Conservation (phyloP, 2,329 filamentous ascomycete genomes). For the Beauveria bassiana region DNA sequence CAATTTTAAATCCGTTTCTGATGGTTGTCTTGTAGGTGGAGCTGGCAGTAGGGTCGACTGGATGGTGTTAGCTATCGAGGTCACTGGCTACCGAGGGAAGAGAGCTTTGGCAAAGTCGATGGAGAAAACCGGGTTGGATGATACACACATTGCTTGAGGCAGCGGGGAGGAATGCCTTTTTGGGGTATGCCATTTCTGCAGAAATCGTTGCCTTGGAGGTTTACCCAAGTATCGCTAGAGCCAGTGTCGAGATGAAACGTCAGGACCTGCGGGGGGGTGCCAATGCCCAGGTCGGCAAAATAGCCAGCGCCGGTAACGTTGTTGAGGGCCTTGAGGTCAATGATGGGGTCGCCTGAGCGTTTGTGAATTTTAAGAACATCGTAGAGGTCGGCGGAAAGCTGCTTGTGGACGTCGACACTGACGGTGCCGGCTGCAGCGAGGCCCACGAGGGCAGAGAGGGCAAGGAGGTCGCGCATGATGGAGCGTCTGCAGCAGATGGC, state of each 20-base stretch:
- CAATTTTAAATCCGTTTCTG: constrained; percentile 45
- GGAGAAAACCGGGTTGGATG: too few relatives aligned
- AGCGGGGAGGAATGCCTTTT: constrained; percentile 24
- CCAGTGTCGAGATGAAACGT: constrained; percentile 54
- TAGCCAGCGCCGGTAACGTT: constrained; percentile 48
- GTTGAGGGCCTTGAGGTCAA: constrained; percentile 37
- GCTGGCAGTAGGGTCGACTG: constrained; percentile 36
- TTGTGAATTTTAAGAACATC: constrained; percentile 16
- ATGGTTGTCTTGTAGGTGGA: constrained; percentile 39
- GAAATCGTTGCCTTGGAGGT: constrained; percentile 49
- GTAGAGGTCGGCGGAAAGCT: constrained; percentile 8
- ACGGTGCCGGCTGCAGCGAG: constrained; percentile 17
- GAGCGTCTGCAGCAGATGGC: background rate
- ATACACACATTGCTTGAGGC: constrained; percentile 34
- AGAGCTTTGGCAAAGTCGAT: too few relatives aligned
- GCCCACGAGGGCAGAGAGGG: constrained; percentile 2
- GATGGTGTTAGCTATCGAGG: background rate
- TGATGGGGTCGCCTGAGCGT: constrained; percentile 18
- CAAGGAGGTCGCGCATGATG: constrained; percentile 6
- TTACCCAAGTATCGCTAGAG: constrained; percentile 55
- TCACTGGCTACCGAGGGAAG: background rate
- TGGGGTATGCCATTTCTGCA: constrained; percentile 36
- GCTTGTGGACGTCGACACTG: constrained; percentile 14
- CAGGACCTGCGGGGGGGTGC: constrained; percentile 49
- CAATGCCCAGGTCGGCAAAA: constrained; percentile 49